Evolutionary conservation across 2,329 filamentous ascomycete species (phyloP), one percentile per base, ranked within the genome.

Genomic region (Pezicula carpinea): DNA sequence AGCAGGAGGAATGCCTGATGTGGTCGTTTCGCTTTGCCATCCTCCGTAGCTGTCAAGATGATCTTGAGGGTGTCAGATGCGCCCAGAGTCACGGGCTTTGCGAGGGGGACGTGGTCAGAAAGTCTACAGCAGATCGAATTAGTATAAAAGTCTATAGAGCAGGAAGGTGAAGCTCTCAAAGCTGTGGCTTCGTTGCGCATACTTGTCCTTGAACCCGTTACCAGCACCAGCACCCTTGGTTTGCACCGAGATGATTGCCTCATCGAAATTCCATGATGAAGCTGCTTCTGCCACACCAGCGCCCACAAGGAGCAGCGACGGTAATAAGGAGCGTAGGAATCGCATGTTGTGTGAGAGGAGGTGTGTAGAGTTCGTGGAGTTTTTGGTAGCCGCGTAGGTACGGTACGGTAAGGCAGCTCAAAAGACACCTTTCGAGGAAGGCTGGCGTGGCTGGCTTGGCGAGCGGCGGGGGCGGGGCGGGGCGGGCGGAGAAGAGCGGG

Each of bases 1-100:
- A 99, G 69, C 14, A 93, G 76, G 45, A 99, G 76, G 73, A 96
- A 96, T 5, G 90, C 90, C 70, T 99, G 93, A 69, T 99, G 93
- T 58, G 93, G 89, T 55, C 87, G 82, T 75, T 90, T 92, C 39
- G 80, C 77, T 58, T 82, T 84, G 68, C 83, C 82, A 63, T 80
- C 83, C 62, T 96, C 89, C 64, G 86, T 85, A 7, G 89, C 79
- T 29, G 89, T 95, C 60, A 99, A 72, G 56, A 82, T 70, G 56
- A 99, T 72, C 73, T 93, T 96, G 62, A 97, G 74, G 35, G 82
- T 82, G 63, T 95, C 90, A 45, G 79, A 66, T 45, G 76, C 68
- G 52, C 82, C 80, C 52, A 97, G 73, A 10, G 75, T 67, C 35
- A 96, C 65, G 11, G 83, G 69, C 42, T 80, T 80, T 44, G 79